A percentile compares a stretch with the other conserved stretches of the same genome.
Conservation (phyloP, 2,329 filamentous ascomycete genomes). For the Xylaria arbuscula region DNA sequence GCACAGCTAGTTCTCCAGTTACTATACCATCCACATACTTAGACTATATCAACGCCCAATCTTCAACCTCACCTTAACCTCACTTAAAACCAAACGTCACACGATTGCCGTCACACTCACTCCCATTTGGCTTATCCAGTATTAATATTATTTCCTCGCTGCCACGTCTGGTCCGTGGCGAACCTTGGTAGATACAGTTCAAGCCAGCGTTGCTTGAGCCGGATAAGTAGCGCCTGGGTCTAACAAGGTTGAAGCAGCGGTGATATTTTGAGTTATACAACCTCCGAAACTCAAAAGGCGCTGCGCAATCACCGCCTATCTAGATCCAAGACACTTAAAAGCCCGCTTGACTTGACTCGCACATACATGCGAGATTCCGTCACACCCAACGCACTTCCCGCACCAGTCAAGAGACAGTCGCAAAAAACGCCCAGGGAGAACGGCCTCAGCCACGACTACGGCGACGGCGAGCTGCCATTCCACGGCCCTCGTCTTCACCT, state of each 20-base stretch:
- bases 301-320: neutral
- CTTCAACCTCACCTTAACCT: constrained; percentile 26
- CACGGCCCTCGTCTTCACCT: constrained; percentile 41
- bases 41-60: constrained; percentile 36
- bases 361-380: neutral
- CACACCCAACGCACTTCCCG: neutral
- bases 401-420: neutral
- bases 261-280: constrained; percentile 14
- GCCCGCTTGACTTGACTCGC: neutral
- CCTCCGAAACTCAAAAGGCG: constrained; percentile 20
- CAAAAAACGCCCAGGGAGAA: constrained; percentile 14
- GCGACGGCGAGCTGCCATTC: constrained; percentile 23
- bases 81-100: constrained; percentile 32
- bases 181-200: constrained; percentile 17
- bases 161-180: constrained; percentile 8
- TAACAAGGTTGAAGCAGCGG: constrained; percentile 12
- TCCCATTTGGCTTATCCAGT: constrained; percentile 10
- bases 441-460: neutral
- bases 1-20: constrained; percentile 10
- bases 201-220: constrained; percentile 8
- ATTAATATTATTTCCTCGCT: neutral
- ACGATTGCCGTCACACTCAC: constrained; percentile 4
- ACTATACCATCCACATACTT: neutral
- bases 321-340: neutral
- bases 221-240: constrained; percentile 15